phyloP scores from a whole-genome alignment of 345 rosid species.

The Hibiscus mutabilis region DNA sequence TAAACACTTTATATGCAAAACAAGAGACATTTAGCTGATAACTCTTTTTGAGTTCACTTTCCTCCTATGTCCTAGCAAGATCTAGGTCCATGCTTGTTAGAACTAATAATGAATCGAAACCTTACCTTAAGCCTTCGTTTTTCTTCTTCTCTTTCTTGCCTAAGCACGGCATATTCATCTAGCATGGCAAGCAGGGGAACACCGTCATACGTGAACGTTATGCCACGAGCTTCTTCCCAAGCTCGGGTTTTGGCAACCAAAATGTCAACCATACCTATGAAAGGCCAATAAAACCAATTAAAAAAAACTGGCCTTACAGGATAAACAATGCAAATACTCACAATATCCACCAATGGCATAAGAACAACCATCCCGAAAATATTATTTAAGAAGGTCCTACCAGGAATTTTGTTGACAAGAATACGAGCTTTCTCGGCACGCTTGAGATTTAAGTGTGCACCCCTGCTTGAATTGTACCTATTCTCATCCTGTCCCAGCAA shows the following conservation, averaged over 20 bases:
- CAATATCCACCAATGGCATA: neutral
- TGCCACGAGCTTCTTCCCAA: conserved; percentile 82
- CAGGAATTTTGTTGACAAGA: conserved; percentile 93
- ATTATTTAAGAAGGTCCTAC: conserved; percentile 32
- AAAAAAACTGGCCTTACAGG: neutral
- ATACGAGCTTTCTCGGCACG: conserved; percentile 93
- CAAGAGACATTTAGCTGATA: neutral
- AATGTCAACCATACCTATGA: conserved; percentile 75
- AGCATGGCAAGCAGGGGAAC: conserved; percentile 93
- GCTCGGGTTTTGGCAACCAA: conserved; percentile 75
- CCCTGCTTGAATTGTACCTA: conserved; percentile 94
- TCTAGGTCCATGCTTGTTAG: neutral
- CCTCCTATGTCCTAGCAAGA: neutral
- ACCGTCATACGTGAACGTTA: conserved; percentile 74
- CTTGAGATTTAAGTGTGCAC: conserved; percentile 97
- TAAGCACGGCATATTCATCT: conserved; percentile 86
- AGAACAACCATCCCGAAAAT: neutral
- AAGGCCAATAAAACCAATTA: conserved; percentile 2
- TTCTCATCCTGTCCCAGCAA: conserved; percentile 77
- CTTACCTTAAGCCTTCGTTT: conserved; percentile 73
- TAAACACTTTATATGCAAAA: neutral
- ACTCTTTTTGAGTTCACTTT: neutral
- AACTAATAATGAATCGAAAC: neutral
- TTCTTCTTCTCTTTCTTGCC: conserved; percentile 96
- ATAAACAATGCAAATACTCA: neutral